Base-by-base conservation (phyloP, 768 basidiomycete species). In the Tulasnella sp. region DNA sequence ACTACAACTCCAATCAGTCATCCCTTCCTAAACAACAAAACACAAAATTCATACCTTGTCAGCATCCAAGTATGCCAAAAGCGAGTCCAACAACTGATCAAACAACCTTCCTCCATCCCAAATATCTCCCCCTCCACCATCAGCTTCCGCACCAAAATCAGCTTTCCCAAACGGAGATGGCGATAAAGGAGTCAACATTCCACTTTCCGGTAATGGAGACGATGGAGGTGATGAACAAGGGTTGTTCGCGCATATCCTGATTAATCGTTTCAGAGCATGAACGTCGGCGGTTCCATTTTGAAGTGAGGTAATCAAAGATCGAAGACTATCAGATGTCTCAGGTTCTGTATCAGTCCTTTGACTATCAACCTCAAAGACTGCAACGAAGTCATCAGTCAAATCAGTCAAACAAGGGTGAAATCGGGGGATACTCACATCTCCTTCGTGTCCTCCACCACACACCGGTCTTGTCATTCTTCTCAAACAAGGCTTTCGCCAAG, bases 371-470 rank as follows among this genome's bases (percentile, higher is more conserved):
- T n/a, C 25, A 50, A 41, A 42, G 48, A 40, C 24, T 40, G 48
- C 28, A 2, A n/a, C 15, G 22, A 24, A 16, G 4, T 16, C 24
- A n/a, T 7, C 13, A 2, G 19, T 25, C 19, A 41, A 28, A 15
- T 19, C 20, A 10, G 5, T 16, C 5, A 50, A 25, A n/a, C 5
- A 40, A 45, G n/a, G n/a, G n/a, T n/a, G n/a, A n/a, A n/a, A n/a
- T n/a, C n/a, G n/a, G n/a, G 34, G 4, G 27, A 35, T 35, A 75
- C 78, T 63, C 61, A 91, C 88, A 64, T 35, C 74, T 69, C 62
- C 76, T 79, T 57, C 82, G 72, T 62, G 83, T 86, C 55, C 78
- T 62, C 88, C 89, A 91, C 89, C 89, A 92, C 5, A 27, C 48
- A 15, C 76, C 76, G 19, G 76, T 78, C 59, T 84, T 80, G 58